phyloP scores from a whole-genome alignment of 1,284 basidiomycete genomes.

The Baeospora myosura region DNA sequence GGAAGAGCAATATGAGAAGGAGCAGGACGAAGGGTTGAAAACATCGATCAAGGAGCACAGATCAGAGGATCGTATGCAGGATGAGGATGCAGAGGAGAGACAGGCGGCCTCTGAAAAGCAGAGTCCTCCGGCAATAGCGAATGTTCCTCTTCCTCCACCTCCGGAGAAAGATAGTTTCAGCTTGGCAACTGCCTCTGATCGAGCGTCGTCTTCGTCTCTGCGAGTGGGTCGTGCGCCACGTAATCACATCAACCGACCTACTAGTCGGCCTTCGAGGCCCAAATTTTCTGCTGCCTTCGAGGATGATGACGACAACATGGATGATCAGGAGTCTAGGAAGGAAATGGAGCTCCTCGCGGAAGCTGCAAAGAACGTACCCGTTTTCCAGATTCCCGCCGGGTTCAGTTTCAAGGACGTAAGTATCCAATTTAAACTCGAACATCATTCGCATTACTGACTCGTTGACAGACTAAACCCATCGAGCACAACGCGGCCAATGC shows the following conservation, averaged over 20 bases:
- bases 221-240: constrained; percentile 59
- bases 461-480: constrained; percentile 24
- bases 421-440: constrained; percentile 12
- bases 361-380: constrained; percentile 43
- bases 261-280: constrained; percentile 27
- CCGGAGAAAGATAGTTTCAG: constrained; percentile 19
- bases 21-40: constrained; percentile 22
- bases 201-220: constrained; percentile 39
- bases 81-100: too few species aligned
- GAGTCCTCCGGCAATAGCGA: constrained; percentile 5
- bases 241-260: constrained; percentile 46
- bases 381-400: constrained; percentile 52
- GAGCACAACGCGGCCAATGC: constrained; percentile 32
- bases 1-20: constrained; percentile 23
- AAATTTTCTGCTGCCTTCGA: constrained; percentile 65
- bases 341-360: constrained; percentile 42
- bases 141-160: constrained; percentile 19
- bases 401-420: constrained; percentile 65
- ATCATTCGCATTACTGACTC: constrained; percentile 15
- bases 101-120: too few species aligned
- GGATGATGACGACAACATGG: constrained; percentile 50
- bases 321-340: constrained; percentile 31
- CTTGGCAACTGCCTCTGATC: constrained; percentile 11
- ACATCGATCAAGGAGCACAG: too few species aligned
- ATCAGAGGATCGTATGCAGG: too few species aligned